phyloP scores from a whole-genome alignment of 176 grass and related monocot species.

The Paspalum vaginatum region DNA sequence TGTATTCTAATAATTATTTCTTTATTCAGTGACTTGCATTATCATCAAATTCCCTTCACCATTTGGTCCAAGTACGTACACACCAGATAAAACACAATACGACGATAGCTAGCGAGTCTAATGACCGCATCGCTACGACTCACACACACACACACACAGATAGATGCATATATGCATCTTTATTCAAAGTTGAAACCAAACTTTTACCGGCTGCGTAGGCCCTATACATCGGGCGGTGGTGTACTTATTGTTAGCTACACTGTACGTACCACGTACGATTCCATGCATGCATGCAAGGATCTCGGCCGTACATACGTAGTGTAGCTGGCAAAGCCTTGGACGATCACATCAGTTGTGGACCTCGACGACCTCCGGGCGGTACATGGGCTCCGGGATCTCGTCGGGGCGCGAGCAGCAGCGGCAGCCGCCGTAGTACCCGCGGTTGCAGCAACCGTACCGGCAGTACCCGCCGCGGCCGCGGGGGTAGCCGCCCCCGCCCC shows the following conservation, averaged over 20 bases:
- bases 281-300: neutral
- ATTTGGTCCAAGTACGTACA: neutral
- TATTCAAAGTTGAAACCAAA: neutral
- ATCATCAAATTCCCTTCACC: neutral
- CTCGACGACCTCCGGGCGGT: conserved; percentile 43
- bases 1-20: neutral
- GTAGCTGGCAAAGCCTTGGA: too few species aligned
- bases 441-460: conserved; percentile 47
- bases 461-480: conserved; percentile 39
- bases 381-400: conserved; percentile 67
- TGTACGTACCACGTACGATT: neutral
- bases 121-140: neutral
- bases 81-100: neutral
- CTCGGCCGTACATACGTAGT: too few species aligned
- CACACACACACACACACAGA: neutral
- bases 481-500: conserved; percentile 34
- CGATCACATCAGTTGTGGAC: conserved; percentile 30
- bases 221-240: neutral
- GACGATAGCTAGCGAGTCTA: neutral
- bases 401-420: conserved; percentile 58
- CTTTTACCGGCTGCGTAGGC: neutral
- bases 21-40: neutral
- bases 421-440: conserved; percentile 52
- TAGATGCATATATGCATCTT: neutral
- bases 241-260: too few species aligned